These are phyloP conservation scores for Neurospora sublineolata DNA, from an alignment of 495 filamentous ascomycete species.

Conservation along the genomic window DNA sequence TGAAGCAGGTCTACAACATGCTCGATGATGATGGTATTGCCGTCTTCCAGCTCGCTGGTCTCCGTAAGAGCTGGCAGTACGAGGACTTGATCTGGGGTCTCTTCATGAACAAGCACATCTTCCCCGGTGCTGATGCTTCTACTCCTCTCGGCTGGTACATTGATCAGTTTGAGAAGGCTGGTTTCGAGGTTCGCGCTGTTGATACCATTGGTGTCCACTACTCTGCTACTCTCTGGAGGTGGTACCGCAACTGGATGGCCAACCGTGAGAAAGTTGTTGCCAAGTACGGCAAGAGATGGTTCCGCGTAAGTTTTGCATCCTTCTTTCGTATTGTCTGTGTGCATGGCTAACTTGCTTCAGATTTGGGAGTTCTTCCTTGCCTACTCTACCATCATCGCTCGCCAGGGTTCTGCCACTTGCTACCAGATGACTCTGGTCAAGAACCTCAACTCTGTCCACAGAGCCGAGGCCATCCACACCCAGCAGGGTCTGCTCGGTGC, in stretches of 20 bases:
- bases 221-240: constrained; percentile 92
- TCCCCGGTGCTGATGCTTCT: constrained; percentile 78
- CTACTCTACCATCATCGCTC: constrained; percentile 80
- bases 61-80: constrained; percentile 77
- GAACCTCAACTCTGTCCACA: constrained; percentile 95
- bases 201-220: constrained; percentile 96
- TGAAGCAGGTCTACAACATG: constrained; percentile 70
- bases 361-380: constrained; percentile 99
- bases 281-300: constrained; percentile 95
- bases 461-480: constrained; percentile 69
- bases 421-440: constrained; percentile 94
- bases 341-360: constrained; percentile 30
- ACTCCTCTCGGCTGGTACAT: constrained; percentile 67
- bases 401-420: constrained; percentile 88
- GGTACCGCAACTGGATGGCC: constrained; percentile 98
- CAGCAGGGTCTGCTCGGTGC: constrained; percentile 73
- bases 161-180: constrained; percentile 57
- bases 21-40: constrained; percentile 76
- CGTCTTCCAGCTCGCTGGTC: constrained; percentile 74
- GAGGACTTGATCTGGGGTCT: constrained; percentile 81
- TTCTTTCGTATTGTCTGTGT: not conserved
- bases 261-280: constrained; percentile 90
- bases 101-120: constrained; percentile 90
- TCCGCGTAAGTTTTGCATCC: constrained; percentile 57
- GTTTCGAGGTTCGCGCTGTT: constrained; percentile 65